Conservation (phyloP, 1,139 yeast genomes). For the Yamadazyma diddensiae region DNA sequence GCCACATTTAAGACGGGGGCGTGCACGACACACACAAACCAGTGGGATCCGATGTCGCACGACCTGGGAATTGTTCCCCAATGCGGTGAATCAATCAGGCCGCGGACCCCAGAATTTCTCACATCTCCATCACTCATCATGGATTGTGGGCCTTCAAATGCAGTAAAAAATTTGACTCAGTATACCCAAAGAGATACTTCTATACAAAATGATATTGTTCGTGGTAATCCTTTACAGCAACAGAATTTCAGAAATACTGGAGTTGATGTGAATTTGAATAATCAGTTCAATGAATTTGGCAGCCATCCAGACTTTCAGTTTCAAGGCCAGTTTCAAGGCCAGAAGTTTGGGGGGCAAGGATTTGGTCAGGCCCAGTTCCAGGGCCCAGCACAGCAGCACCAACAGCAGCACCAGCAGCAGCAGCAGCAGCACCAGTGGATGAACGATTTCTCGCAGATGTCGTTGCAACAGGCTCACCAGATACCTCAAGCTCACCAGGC, state of each 20-base stretch:
- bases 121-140: conserved; percentile 12
- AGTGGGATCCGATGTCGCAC: too few relatives aligned
- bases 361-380: too few relatives aligned
- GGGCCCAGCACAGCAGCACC: conserved; percentile 7
- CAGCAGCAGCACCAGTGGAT: conserved; percentile 24
- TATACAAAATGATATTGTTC: conserved; percentile 25
- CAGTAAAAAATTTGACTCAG: conserved; percentile 30
- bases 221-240: conserved; percentile 9
- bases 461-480: conserved; percentile 14
- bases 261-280: conserved; percentile 29
- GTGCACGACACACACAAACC: too few relatives aligned
- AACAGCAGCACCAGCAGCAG: conserved; percentile 13
- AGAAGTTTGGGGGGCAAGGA: too few relatives aligned
- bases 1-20: too few relatives aligned
- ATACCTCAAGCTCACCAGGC: too few relatives aligned
- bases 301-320: not conserved
- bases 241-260: conserved; percentile 12
- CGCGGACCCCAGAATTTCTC: conserved; percentile 4
- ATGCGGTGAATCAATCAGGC: too few relatives aligned
- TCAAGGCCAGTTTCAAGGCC: not conserved
- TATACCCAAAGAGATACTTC: conserved; percentile 34
- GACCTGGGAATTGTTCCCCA: too few relatives aligned
- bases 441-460: conserved; percentile 30
- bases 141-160: conserved; percentile 43
- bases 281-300: conserved; percentile 32